phyloP scores from a whole-genome alignment of 2,329 filamentous ascomycete genomes.

The Colletotrichum musicola region DNA sequence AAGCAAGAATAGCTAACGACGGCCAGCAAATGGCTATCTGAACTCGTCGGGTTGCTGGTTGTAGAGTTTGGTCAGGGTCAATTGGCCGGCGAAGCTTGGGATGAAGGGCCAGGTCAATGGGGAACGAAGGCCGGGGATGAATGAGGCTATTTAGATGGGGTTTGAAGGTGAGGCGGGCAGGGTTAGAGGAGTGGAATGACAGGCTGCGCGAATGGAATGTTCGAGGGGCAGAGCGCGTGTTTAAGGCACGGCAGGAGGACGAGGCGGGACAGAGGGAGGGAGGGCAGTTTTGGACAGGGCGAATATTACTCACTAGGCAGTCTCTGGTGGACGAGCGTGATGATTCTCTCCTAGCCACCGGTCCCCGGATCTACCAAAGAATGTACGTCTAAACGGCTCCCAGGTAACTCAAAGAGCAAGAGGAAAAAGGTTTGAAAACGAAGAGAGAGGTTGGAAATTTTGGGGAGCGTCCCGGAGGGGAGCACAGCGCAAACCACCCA shows the following conservation, averaged over 20 bases:
- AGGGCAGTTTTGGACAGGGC: not conserved
- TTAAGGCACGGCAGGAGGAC: constrained; percentile 20
- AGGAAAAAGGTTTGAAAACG: constrained; percentile 10
- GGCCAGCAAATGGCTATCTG: constrained; percentile 26
- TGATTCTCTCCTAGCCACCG: constrained; percentile 27
- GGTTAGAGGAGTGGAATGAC: constrained; percentile 9
- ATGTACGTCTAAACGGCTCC: constrained; percentile 1
- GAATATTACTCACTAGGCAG: constrained; percentile 25
- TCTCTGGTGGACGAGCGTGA: constrained; percentile 14
- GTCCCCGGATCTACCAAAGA: constrained; percentile 15
- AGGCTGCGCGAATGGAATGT: constrained; percentile 21
- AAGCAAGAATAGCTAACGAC: not conserved
- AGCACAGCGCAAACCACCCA: constrained; percentile 14
- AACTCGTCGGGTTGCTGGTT: constrained; percentile 23
- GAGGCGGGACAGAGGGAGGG: constrained; percentile 21
- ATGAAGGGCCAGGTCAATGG: not conserved
- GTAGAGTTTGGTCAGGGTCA: constrained; percentile 16
- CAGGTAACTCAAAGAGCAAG: constrained; percentile 8
- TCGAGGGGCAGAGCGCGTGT: constrained; percentile 31
- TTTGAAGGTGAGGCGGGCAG: not conserved
- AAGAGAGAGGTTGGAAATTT: constrained; percentile 19
- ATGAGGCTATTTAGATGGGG: constrained; percentile 28
- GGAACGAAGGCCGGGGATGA: not conserved
- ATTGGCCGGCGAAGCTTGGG: constrained; percentile 8
- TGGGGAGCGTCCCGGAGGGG: constrained; percentile 21